These are phyloP conservation scores for Sphaerobolus stellatus DNA, from an alignment of 1,284 basidiomycete genomes.

Conservation along the genomic window DNA sequence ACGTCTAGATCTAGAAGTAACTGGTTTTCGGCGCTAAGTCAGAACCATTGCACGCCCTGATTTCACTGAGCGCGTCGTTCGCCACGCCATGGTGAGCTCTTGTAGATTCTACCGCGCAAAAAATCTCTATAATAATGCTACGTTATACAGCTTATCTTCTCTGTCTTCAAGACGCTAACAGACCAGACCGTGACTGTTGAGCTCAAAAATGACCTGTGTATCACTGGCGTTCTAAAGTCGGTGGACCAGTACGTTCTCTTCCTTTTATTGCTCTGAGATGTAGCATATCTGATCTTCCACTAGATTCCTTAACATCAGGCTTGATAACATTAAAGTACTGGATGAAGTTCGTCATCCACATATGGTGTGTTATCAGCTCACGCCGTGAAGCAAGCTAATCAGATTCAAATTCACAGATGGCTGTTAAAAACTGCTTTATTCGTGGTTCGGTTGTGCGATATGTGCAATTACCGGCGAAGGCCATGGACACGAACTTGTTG, in stretches of 20 bases:
- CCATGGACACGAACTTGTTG: constrained; percentile 93
- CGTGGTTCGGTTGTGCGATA: constrained; percentile 98
- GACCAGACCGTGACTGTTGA: constrained; percentile 97
- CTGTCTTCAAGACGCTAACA: constrained; percentile 98
- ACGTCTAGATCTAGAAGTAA: too few relatives aligned
- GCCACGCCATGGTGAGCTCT: neutral
- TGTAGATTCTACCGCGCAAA: too few relatives aligned
- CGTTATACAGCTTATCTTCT: constrained; percentile 80
- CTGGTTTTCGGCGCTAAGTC: too few relatives aligned
- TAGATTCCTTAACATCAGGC: constrained; percentile 95
- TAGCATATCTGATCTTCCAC: neutral
- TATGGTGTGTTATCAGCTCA: constrained; percentile 66
- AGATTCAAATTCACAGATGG: constrained; percentile 69
- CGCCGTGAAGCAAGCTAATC: neutral
- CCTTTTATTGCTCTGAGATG: neutral
- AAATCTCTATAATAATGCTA: too few relatives aligned
- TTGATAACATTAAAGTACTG: constrained; percentile 91
- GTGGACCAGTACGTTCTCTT: constrained; percentile 87
- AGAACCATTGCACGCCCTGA: too few relatives aligned
- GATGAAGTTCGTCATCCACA: constrained; percentile 95
- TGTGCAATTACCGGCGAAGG: constrained; percentile 89
- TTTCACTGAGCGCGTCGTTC: neutral
- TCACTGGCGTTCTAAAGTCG: constrained; percentile 94
- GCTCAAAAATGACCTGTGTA: constrained; percentile 98
- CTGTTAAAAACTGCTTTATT: constrained; percentile 98